Evolutionary conservation across 352 stramenopile species (phyloP), one percentile per base, ranked within the genome.

Genomic region (Pythium dissotocum): DNA sequence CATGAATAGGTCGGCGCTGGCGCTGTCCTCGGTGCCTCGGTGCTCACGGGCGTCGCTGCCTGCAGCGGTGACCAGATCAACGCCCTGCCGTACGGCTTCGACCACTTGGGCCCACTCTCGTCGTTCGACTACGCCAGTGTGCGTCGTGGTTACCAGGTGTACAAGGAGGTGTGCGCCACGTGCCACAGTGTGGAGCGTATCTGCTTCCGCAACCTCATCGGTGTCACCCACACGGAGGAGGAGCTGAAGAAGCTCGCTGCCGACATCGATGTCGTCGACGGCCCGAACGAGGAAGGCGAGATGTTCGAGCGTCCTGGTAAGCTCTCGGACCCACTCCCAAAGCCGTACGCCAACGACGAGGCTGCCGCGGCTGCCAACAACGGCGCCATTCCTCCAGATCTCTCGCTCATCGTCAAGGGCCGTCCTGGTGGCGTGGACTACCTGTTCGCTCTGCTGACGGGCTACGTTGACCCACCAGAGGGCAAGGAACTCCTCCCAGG

Each of bases 271-370:
- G 91, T 99, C 42, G 78, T 95, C 10, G 97, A 99, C 71, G 98
- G 97, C 52, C 98, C 98, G 32, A 98, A 99, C 74, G 96, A 98
- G 58, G 87, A 98, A 74, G 98, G 98, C 48, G 98, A 99, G 82
- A 99, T 99, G 97, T 99, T 99, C 68, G 97, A 99, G 71, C 93
- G 98, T 36, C 98, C 98, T 2, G 97, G 97, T 62, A 99, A 99
- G 78, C 89, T 98, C 21, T 98, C 92, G 60, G 96, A 99, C 85
- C 87, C 88, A 6, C 88, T 99, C 26, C 97, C 97, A 24, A 95
- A 89, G 51, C 98, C 98, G 38, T 99, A 99, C 80, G 80, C 91
- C 57, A 99, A 99, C 76, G 97, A 99, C 69, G 96, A 99, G 65
- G 90, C 96, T n/a, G 98, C 92, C 28, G 95, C 96, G 60, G 90